A percentile compares a stretch with the other conserved stretches of the same genome.
Evolutionary conservation across 1,139 yeast species (phyloP).

Genomic region (Yamadazyma atlantica): DNA sequence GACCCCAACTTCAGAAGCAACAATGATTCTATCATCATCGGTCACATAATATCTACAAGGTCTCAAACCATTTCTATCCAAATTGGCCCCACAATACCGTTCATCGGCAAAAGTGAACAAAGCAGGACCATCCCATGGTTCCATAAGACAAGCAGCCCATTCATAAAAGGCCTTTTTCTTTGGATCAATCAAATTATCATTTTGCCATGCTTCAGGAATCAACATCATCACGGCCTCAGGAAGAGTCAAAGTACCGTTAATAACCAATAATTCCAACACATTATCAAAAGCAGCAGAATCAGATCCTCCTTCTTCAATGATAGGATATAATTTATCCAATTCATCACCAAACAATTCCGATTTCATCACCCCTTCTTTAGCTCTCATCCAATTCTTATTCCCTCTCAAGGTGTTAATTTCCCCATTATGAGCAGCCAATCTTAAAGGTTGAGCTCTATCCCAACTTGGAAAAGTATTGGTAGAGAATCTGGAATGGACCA

Average conservation of each 20-base stretch:
- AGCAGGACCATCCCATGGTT: conserved; percentile 99
- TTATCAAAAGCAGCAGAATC: conserved; percentile 99
- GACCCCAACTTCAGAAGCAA: conserved; percentile 98
- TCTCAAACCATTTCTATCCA: conserved; percentile 95
- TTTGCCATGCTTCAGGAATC: conserved; percentile 99
- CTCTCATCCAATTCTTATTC: conserved; percentile 98
- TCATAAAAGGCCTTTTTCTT: conserved; percentile 93
- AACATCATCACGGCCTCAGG: conserved; percentile 98
- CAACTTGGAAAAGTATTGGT: conserved; percentile 98
- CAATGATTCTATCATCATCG: conserved; percentile 91
- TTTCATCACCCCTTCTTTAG: conserved; percentile 95
- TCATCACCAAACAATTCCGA: conserved; percentile 88
- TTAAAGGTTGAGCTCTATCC: conserved; percentile 98
- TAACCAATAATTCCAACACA: conserved; percentile 86
- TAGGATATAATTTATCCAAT: conserved; percentile 86
- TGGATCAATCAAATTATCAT: conserved; percentile 81
- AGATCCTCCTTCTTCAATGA: conserved; percentile 97
- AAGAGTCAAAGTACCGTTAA: conserved; percentile 85
- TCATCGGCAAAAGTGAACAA: conserved; percentile 96
- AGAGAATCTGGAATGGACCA: conserved; percentile 95
- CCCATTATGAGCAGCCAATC: conserved; percentile 99
- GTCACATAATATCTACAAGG: conserved; percentile 98
- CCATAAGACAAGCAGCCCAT: conserved; percentile 99
- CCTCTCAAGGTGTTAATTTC: conserved; percentile 97
- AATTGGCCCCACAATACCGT: conserved; percentile 96